Evolutionary conservation across 495 filamentous ascomycete genomes (phyloP), one percentile per base, ranked within the genome.

Genomic region (Delitschia confertaspora): DNA sequence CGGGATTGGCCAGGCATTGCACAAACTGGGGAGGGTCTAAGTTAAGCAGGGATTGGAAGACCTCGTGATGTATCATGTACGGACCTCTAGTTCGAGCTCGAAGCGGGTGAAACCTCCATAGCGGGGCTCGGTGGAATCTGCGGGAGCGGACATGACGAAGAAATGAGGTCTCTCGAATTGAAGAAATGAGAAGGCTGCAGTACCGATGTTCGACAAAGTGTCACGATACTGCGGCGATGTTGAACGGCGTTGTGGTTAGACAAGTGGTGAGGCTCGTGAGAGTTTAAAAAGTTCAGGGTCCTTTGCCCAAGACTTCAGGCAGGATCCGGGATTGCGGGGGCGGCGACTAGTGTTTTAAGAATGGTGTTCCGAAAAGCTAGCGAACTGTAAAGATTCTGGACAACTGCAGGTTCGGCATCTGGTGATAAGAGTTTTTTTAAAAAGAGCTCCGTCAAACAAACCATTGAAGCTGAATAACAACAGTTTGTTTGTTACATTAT

Each of bases 1-100:
- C 71, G 0, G 87, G 87, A 56, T 88, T 88, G 48, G 78, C 77
- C 39, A 94, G 82, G n/a, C 79, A 77, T 55, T 86, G 83, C 30
- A 93, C 85, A 56, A 94, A 93, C 72, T 93, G 67, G 60, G n/a
- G 38, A 62, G 66, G 33, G 66, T 67, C 4, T 41, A 25, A 35
- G 38, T 32, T 36, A 25, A 33, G 17, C 13, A 25, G 33, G 8
- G 29, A 26, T 11, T 22, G 29, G 11, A 11, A 22, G 18, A 41
- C 17, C 13, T 23, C 5, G 13, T 26, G n/a, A 10, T 8, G 22
- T 4, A 17, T 11, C 10, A 10, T 14, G 21, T 33, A 41, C 56
- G 30, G 47, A 82, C 79, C 72, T 85, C 82, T 6, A 83, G 69
- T 56, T 86, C 82, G 24, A 85, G 71, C 60, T 84, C 80, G 56